phyloP scores from a whole-genome alignment of 2,329 filamentous ascomycete species.

The Pseudocercospora cruenta region DNA sequence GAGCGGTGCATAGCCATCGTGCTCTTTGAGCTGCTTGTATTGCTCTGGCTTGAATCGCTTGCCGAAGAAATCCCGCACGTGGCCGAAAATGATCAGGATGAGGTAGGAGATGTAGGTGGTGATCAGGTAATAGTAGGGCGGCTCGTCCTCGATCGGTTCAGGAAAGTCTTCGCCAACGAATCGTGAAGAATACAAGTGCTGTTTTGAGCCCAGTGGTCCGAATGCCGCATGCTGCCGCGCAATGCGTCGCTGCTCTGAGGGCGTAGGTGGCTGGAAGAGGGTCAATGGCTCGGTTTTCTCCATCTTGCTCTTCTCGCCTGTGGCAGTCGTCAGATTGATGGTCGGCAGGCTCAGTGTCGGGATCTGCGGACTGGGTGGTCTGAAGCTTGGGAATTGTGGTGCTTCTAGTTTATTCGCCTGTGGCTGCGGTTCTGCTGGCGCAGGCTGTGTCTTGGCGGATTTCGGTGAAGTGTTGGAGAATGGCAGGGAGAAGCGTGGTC shows the following conservation, averaged over 20 bases:
- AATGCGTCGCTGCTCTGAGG: conserved; percentile 76
- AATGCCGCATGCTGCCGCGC: conserved; percentile 87
- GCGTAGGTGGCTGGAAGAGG: conserved; percentile 84
- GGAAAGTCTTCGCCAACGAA: conserved; percentile 80
- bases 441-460: conserved; percentile 31
- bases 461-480: conserved; percentile 37
- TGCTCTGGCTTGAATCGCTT: conserved; percentile 88
- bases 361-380: conserved; percentile 66
- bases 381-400: conserved; percentile 60
- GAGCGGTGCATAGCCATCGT: conserved; percentile 89
- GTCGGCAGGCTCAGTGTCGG: conserved; percentile 80
- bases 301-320: conserved; percentile 72
- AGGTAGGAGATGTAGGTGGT: conserved; percentile 99
- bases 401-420: conserved; percentile 33
- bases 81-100: conserved; percentile 91
- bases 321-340: conserved; percentile 88
- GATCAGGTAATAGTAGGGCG: conserved; percentile 93
- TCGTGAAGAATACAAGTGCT: conserved; percentile 86
- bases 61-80: conserved; percentile 96
- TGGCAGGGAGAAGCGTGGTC: conserved; percentile 35
- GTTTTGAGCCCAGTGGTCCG: conserved; percentile 77
- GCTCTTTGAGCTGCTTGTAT: conserved; percentile 79
- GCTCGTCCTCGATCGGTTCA: conserved; percentile 88
- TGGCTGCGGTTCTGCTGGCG: conserved; percentile 40
- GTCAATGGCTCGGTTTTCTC: conserved; percentile 76